Evolutionary conservation across 202 grass and related monocot species (phyloP), one percentile per base, ranked within the genome.

Genomic region (Hordeum pubiflorum): DNA sequence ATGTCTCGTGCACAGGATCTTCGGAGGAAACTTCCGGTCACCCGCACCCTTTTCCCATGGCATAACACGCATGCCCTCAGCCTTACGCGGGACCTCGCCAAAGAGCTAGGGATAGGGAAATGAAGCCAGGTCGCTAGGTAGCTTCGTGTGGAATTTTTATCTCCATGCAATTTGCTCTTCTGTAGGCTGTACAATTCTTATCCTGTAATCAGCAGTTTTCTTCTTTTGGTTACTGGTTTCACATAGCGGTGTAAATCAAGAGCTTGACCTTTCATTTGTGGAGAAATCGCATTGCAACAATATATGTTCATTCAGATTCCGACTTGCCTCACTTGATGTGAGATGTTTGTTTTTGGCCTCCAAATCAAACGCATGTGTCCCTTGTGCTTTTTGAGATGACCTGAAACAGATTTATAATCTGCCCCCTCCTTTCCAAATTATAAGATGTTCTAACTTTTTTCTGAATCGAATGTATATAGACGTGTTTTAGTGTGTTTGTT

Each of bases 11-110:
- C 24, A 68, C 86, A 99, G 96, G 96, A 99, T 88, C 89, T 99
- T 72, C 86, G 96, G 29, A 93, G 96, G 72, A 99, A 96, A 84
- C 96, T 99, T 86, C 96, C 96, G 26, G 87, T 99, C 31, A 99
- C 92, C 14, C 87, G 96, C 40, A 99, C 92, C 50, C 90, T 96
- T 60, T 99, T 96, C 82, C 96, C 92, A 66, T 99, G 96, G 96
- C 89, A 99, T 26, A 99, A 91, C 74, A 96, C 96, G 3, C 64
- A 84, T 56, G 92, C 91, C 40, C 78, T 99, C 75, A 96, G 83
- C 64, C 86, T 96, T 22, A 96, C 82, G 7, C 80, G 91, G 83
- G 96, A 99, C 62, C 89, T 99, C 17, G 83, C 87, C 48, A 99
- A 93, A 76, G 96, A 99, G 85, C 85, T 99, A 58, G 96, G 88